Evolutionary conservation across 1,139 yeast species (phyloP), one percentile per base, ranked within the genome.

Genomic region (Magnusiomyces tetraspermus): DNA sequence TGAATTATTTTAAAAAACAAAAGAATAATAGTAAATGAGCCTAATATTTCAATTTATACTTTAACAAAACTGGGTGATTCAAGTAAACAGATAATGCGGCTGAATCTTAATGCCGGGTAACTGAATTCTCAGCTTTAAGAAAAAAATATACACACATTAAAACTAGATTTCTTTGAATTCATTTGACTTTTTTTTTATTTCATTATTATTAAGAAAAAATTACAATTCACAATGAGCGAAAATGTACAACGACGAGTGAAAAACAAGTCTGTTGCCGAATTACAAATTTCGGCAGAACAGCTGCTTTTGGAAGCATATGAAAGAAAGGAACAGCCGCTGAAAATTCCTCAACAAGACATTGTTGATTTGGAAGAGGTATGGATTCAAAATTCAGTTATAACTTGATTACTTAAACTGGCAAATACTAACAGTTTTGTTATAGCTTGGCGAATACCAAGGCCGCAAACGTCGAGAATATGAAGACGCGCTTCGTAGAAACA

Each of bases 391-490:
- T 28, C n/a, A 66, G 54, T 51, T 22, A 26, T 45, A 19, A 8
- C 10, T 24, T 11, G 3, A 10, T 23, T n/a, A 37, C 24, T 11
- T 36, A 21, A 22, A 28, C 11, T 21, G 15, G 28, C 15, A 36
- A 6, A 23, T 8, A 17, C 24, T 26, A 45, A 13, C 13, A 13
- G 19, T 11, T 4, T 54, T 19, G n/a, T 44, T 51, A 15, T 54
- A 60, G 61, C 75, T 89, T 36, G 74, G 78, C 47, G 89, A 87
- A 57, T 77, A 71, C 57, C 97, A 88, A 66, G 75, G 85, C 38
- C 72, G 88, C 33, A 88, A 84, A 62, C 71, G 98, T 55, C 76
- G 78, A 49, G 96, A 88, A 60, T 90, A 75, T 64, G 98, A 92
- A 67, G 85, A 83, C 61, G 95, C 90, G 23, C 69, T 92, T 51